phyloP scores from a whole-genome alignment of 495 filamentous ascomycete species.

The Choiromyces venosus region DNA sequence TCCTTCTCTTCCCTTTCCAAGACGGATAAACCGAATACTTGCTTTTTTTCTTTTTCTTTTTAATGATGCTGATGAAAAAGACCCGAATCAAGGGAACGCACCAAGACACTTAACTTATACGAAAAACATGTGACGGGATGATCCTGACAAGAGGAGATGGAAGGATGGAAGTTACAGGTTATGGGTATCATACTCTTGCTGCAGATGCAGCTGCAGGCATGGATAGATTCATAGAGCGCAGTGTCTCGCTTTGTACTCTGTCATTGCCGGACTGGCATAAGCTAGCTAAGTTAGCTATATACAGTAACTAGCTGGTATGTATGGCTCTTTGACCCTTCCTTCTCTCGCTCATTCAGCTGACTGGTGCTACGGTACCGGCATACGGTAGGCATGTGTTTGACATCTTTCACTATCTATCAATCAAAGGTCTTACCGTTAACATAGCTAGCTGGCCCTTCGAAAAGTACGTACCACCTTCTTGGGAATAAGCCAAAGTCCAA shows the following conservation, averaged over 20 bases:
- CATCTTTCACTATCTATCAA: background rate
- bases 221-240: background rate
- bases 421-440: background rate
- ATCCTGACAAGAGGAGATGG: background rate
- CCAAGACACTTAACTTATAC: background rate
- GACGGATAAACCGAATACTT: background rate
- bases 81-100: background rate
- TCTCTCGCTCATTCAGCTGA: no score
- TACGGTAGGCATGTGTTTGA: background rate
- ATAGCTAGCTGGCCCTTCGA: background rate
- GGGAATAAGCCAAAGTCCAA: background rate
- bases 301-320: no score
- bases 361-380: no score
- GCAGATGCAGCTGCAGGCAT: background rate
- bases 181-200: no score
- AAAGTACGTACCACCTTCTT: background rate
- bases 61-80: background rate
- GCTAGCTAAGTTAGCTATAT: no score
- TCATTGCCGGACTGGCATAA: background rate
- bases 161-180: no score
- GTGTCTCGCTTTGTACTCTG: no score
- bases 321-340: background rate
- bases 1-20: no score
- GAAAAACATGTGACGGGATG: background rate
- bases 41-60: background rate